Evolutionary conservation across 2,329 filamentous ascomycete species (phyloP), one percentile per base, ranked within the genome.

Genomic region (Gnomoniopsis sp.): DNA sequence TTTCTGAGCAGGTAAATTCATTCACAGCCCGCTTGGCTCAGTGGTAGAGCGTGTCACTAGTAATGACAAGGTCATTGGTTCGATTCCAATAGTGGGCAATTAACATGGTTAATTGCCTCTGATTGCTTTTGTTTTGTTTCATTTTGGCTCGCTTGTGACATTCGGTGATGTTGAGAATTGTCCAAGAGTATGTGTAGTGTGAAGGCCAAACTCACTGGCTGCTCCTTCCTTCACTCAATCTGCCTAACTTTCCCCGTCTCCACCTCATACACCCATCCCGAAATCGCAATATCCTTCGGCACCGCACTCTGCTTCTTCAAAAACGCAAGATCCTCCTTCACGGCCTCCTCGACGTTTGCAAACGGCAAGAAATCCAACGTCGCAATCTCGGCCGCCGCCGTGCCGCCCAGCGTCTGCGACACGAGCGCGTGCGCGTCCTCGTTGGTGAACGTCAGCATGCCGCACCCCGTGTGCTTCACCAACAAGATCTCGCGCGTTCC

Each of bases 201-300:
- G n/a, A n/a, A n/a, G n/a, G n/a, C n/a, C n/a, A n/a, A n/a, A 23
- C 22, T 48, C 21, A 3, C 6, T 22, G 15, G 23, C 15, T 23
- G 7, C 48, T 4, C 33, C 8, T 51, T n/a, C 48, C 12, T 14
- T n/a, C n/a, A 41, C 38, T 26, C 59, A 26, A 62, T 22, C 21
- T 52, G 59, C 15, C 46, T 53, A 26, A 38, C 59, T 36, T 78
- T 86, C 0, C 89, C 90, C 1, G 83, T 91, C 76, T 90, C 85
- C 46, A 93, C 88, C 66, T 92, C 86, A 73, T 92, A 93, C 2
- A 93, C 74, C 83, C 89, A 93, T 1, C 90, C 90, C 6, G 82
- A 88, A 49, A 93, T 78, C 0, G 74, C 73, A 3, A 90, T 80
- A 26, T 74, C 74, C 21, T 86, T 77, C 21, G 86, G 76, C 6